These are phyloP conservation scores for Artemisia tridentata DNA, from an alignment of 129 eudicot genomes.

Conservation along the genomic window DNA sequence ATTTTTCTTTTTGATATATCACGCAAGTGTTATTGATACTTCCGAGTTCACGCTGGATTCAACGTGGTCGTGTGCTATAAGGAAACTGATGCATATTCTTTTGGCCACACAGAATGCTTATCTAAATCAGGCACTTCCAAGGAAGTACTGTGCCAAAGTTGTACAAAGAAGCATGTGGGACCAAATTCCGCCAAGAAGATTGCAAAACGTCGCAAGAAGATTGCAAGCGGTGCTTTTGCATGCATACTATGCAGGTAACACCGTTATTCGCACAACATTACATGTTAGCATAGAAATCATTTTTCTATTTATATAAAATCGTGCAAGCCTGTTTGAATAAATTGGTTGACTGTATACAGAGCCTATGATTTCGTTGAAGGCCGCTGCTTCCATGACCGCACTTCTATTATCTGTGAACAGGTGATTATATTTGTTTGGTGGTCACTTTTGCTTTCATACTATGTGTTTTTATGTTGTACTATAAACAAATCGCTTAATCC, in stretches of 20 bases:
- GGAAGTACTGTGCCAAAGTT: neutral
- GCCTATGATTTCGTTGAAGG: slow-evolving; percentile 55
- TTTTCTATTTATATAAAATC: neutral
- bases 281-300: neutral
- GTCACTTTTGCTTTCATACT: neutral
- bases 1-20: slow-evolving; percentile 1
- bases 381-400: slow-evolving; percentile 66
- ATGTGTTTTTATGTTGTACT: neutral
- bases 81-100: neutral
- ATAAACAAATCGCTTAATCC: neutral
- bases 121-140: neutral
- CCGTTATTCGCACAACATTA: neutral
- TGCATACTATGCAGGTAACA: slow-evolving; percentile 76
- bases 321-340: neutral
- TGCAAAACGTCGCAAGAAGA: slow-evolving; percentile 53
- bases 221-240: slow-evolving; percentile 47
- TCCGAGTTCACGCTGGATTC: neutral
- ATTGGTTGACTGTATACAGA: slow-evolving; percentile 35
- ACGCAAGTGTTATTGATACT: too few relatives aligned
- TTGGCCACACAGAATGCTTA: neutral
- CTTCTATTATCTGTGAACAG: slow-evolving; percentile 83
- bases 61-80: neutral
- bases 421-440: slow-evolving; percentile 21
- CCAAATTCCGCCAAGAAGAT: slow-evolving; percentile 37
- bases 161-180: neutral